phyloP scores from a whole-genome alignment of 495 filamentous ascomycete genomes.

The Aspergillus campestris region DNA sequence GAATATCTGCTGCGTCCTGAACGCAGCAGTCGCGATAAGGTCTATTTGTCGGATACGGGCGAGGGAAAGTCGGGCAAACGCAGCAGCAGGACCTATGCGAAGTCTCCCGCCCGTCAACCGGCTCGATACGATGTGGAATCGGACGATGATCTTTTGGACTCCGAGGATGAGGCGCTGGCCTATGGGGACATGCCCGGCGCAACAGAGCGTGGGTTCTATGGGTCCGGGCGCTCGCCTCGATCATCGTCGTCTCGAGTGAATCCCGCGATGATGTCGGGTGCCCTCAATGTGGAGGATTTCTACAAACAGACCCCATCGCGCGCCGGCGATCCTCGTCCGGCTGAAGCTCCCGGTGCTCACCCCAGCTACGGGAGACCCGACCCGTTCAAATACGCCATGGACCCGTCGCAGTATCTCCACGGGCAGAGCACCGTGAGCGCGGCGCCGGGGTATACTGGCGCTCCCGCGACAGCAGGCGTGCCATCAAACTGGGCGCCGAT shows the following conservation, averaged over 20 bases:
- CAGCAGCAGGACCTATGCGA: conserved; percentile 15
- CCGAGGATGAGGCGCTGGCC: conserved; percentile 31
- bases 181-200: conserved; percentile 25
- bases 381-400: conserved; percentile 41
- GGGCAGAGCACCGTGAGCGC: conserved; percentile 3
- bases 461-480: conserved; percentile 10
- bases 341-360: conserved; percentile 19
- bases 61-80: conserved; percentile 9
- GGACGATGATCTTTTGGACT: conserved; percentile 33
- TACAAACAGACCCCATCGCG: conserved; percentile 5
- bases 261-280: conserved; percentile 11
- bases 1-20: conserved; percentile 15
- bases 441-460: conserved; percentile 9
- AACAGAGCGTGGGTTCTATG: conserved; percentile 10
- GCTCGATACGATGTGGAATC: conserved; percentile 24
- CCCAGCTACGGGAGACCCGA: conserved; percentile 43
- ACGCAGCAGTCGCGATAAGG: conserved; percentile 20
- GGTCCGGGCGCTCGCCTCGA: conserved; percentile 5
- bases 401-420: conserved; percentile 20
- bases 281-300: conserved; percentile 1
- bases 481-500: conserved; percentile 29
- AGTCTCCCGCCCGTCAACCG: conserved; percentile 17
- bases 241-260: conserved; percentile 2
- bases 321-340: background rate
- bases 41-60: conserved; percentile 28